Evolutionary conservation across 2,329 filamentous ascomycete genomes (phyloP), one percentile per base, ranked within the genome.

Genomic region (Amphichorda felina): DNA sequence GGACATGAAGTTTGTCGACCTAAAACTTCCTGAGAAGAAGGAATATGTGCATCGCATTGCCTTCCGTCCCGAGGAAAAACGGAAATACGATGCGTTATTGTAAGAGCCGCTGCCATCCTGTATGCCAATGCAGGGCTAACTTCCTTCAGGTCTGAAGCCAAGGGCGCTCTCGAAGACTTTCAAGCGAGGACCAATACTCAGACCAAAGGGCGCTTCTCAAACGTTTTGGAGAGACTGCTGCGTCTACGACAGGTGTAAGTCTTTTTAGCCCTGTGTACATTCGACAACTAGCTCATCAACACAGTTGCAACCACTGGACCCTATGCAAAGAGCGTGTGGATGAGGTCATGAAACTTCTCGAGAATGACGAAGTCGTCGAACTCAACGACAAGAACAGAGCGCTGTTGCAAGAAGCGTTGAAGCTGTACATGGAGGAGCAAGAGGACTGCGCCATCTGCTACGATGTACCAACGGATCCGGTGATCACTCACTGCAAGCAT

Each of bases 401-500:
- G 15, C 74, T 84, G 9, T 63, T 94, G 13, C 84, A 88, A 47
- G 72, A 82, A 37, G 72, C 88, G 34, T 68, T 94, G 4, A 76
- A 82, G 40, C 64, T 93, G 7, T 77, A 75, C 41, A 81, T 89
- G 37, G 84, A 93, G 43, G 80, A 68, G 31, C 82, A 84, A 41
- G 87, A 94, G 46, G 79, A 88, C 40, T 94, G 88, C 48, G 68
- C 83, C 1, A 72, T 94, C 35, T 94, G 88, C 54, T 71, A 88
- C 22, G 85, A 93, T 21, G 35, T 27, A 13, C 17, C 35, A n/a
- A 73, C 75, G 18, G 63, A 72, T 4, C 84, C 87, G 0, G 75
- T 91, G 35, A 93, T 94, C 47, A 94, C 86, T 1, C 73, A 78
- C 33, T 94, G 87, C 57, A 84, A 82, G 18, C 87, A 94, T 53